Conservation (phyloP, 345 rosid species). For the Populus davidiana region DNA sequence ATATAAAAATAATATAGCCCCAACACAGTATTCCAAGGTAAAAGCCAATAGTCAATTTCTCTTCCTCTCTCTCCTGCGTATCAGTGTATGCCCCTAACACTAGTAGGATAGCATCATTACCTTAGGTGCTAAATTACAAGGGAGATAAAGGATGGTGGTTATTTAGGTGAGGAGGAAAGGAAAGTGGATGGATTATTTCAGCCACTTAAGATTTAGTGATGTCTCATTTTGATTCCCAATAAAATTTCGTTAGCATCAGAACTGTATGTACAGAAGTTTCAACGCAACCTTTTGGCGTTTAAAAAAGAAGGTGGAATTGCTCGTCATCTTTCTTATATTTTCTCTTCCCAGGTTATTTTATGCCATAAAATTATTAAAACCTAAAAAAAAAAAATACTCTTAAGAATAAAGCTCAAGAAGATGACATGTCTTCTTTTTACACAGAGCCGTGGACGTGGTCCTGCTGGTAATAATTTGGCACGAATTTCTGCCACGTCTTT, state of each 20-base stretch:
- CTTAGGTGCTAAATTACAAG: background rate
- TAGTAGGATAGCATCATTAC: background rate
- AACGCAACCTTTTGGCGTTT: background rate
- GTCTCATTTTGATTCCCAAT: background rate
- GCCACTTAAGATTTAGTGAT: background rate
- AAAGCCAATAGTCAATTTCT: background rate
- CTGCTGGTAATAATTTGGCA: background rate
- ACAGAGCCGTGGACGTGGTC: background rate
- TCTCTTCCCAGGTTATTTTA: too few relatives aligned
- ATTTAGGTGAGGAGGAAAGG: background rate
- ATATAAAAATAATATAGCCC: background rate
- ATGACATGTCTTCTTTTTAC: background rate
- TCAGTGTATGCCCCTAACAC: background rate
- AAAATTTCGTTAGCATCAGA: too few relatives aligned
- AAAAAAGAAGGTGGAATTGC: too few relatives aligned
- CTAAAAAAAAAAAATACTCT: too few relatives aligned
- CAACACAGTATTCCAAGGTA: background rate
- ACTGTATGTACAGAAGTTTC: background rate
- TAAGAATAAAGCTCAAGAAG: background rate
- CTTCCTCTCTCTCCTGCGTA: background rate
- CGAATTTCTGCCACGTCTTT: background rate
- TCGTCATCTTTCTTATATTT: too few relatives aligned
- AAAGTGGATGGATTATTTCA: background rate
- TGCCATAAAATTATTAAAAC: too few relatives aligned
- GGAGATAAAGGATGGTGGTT: background rate